These are phyloP conservation scores for Piper betle DNA, from an alignment of 164 flowering plant species.

Conservation along the genomic window DNA sequence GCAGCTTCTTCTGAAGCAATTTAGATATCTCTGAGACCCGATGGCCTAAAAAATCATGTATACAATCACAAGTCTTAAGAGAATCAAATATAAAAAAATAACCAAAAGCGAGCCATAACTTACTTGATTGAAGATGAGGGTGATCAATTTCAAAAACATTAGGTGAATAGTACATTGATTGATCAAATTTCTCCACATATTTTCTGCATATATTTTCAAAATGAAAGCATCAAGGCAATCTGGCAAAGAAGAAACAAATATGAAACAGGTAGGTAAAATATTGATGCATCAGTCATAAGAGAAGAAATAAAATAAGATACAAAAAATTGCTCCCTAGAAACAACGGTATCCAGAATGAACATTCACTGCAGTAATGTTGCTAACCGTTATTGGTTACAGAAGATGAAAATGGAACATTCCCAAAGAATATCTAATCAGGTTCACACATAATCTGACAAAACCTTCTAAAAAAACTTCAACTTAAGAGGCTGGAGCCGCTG, in stretches of 20 bases:
- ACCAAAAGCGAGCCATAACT: slow-evolving; percentile 11
- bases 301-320: not conserved
- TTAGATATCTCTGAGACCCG: slow-evolving; percentile 34
- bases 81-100: too few relatives aligned
- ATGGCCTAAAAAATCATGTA: slow-evolving; percentile 17
- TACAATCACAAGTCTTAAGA: too few relatives aligned
- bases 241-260: too few relatives aligned
- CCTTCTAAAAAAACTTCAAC: too few relatives aligned
- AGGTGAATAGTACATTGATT: slow-evolving; percentile 19
- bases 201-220: slow-evolving; percentile 27
- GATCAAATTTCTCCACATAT: slow-evolving; percentile 32
- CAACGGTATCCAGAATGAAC: too few relatives aligned
- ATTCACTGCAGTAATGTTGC: too few relatives aligned
- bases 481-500: too few relatives aligned
- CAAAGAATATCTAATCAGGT: too few relatives aligned
- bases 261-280: not conserved
- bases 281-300: not conserved
- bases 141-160: slow-evolving; percentile 32
- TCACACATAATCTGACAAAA: too few relatives aligned
- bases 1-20: slow-evolving; percentile 32
- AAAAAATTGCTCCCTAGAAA: too few relatives aligned
- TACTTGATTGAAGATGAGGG: slow-evolving; percentile 40
- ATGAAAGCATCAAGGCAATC: not conserved
- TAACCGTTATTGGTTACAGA: too few relatives aligned
- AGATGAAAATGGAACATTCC: too few relatives aligned